Conservation (phyloP, 1,284 basidiomycete genomes). For the Hypsizygus ulmarius region DNA sequence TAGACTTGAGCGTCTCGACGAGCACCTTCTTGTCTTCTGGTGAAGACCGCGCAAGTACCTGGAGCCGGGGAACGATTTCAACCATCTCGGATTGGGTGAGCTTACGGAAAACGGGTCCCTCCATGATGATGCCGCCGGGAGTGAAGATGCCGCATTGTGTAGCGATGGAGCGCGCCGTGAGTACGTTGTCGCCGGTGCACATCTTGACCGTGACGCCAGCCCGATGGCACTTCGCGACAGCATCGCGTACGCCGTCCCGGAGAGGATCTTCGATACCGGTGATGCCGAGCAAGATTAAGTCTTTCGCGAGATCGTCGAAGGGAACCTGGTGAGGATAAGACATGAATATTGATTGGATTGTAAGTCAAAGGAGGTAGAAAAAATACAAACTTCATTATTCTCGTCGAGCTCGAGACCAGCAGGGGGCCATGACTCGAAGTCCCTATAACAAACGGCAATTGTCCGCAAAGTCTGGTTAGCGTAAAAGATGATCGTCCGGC, state of each 20-base stretch:
- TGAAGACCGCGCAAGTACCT: constrained; percentile 91
- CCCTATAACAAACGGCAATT: constrained; percentile 90
- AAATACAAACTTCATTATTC: constrained; percentile 50
- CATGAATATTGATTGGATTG: constrained; percentile 1
- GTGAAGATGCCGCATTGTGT: constrained; percentile 94
- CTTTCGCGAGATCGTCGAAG: constrained; percentile 67
- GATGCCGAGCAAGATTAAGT: constrained; percentile 86
- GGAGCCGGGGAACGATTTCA: constrained; percentile 66
- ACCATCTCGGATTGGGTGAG: constrained; percentile 55
- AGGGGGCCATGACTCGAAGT: constrained; percentile 89
- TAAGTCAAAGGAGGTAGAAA: constrained; percentile 8
- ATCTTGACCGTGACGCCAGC: constrained; percentile 98
- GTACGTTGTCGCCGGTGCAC: constrained; percentile 97
- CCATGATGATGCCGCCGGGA: constrained; percentile 93
- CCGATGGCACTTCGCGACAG: constrained; percentile 81
- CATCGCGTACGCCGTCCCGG: constrained; percentile 84
- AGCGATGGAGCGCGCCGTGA: constrained; percentile 93
- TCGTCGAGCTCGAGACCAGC: constrained; percentile 39
- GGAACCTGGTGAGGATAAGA: constrained; percentile 44
- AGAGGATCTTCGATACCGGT: constrained; percentile 96
- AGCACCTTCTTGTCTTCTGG: constrained; percentile 96
- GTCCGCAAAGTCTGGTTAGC: constrained; percentile 94
- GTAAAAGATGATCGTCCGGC: constrained; percentile 92
- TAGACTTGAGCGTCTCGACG: constrained; percentile 83
- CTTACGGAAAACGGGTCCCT: constrained; percentile 80